Percentiles rank a stretch among this genome's conserved stretches.
Evolutionary conservation across 2,329 filamentous ascomycete species (phyloP).

Genomic region (Penicillium corylophilum): DNA sequence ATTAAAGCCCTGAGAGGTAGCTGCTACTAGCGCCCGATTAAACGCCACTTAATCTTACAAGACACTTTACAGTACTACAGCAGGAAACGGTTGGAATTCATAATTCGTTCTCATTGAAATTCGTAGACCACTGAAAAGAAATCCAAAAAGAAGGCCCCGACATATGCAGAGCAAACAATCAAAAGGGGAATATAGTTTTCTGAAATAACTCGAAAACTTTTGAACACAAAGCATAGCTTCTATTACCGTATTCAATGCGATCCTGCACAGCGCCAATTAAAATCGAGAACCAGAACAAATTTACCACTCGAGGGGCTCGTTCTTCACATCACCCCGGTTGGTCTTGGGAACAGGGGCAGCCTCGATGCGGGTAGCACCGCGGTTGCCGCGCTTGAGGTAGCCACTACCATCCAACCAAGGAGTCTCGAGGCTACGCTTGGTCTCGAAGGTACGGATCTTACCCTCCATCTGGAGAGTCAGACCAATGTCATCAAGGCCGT

Average conservation of each 20-base stretch:
- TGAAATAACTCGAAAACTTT: conserved; percentile 12
- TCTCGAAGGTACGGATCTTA: conserved; percentile 82
- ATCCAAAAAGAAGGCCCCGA: conserved; percentile 9
- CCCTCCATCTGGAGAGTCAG: conserved; percentile 89
- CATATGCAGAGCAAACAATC: conserved; percentile 9
- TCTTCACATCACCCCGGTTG: conserved; percentile 79
- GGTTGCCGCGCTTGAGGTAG: conserved; percentile 64
- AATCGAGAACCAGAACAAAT: conserved; percentile 8
- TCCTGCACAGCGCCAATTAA: conserved; percentile 7
- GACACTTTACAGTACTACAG: background rate
- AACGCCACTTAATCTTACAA: no score
- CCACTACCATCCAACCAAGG: conserved; percentile 89
- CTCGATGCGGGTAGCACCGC: conserved; percentile 60
- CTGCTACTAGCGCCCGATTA: no score
- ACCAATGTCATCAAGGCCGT: conserved; percentile 93
- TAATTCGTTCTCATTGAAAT: conserved; percentile 27
- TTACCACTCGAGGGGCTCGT: conserved; percentile 88
- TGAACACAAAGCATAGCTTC: conserved; percentile 6
- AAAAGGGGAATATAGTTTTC: conserved; percentile 23
- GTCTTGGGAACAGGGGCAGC: conserved; percentile 77
- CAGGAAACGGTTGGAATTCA: conserved; percentile 8
- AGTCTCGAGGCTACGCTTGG: conserved; percentile 70
- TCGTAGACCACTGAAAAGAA: conserved; percentile 17
- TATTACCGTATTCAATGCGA: conserved; percentile 12
- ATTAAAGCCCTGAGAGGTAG: no score